phyloP scores from a whole-genome alignment of 768 basidiomycete species.

The Sporobolomyces pararoseus region DNA sequence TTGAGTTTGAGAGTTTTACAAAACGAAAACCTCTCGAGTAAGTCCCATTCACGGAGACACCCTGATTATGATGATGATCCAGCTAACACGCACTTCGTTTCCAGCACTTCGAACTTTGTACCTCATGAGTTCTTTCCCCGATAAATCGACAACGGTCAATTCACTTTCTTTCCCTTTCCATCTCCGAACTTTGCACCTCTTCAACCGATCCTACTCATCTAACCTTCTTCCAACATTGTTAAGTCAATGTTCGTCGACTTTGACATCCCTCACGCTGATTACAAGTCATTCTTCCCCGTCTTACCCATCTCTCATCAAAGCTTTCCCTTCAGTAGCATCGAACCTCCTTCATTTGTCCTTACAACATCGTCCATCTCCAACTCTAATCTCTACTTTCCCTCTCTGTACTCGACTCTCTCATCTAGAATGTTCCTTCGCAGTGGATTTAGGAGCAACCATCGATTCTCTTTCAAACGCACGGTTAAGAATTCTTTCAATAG shows the following conservation, averaged over 20 bases:
- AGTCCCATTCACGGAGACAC: too few relatives aligned
- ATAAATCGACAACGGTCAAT: slow-evolving; percentile 12
- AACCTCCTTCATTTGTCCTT: slow-evolving; percentile 22
- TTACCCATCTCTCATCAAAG: slow-evolving; percentile 13
- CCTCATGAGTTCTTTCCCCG: slow-evolving; percentile 28
- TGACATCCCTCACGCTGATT: slow-evolving; percentile 24
- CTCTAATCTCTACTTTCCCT: neutral
- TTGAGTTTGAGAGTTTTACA: slow-evolving; percentile 19
- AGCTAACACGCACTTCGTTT: too few relatives aligned
- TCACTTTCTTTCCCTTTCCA: slow-evolving; percentile 22
- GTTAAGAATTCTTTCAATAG: slow-evolving; percentile 9
- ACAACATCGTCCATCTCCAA: slow-evolving; percentile 25
- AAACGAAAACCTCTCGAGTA: slow-evolving; percentile 24
- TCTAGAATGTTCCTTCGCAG: slow-evolving; percentile 26
- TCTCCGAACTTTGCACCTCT: slow-evolving; percentile 20
- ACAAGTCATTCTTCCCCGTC: slow-evolving; percentile 10
- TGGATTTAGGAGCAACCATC: slow-evolving; percentile 13
- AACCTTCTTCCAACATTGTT: slow-evolving; percentile 14
- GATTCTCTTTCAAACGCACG: neutral
- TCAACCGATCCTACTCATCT: slow-evolving; percentile 20
- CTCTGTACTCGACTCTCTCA: neutral
- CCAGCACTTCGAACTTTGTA: slow-evolving; percentile 12
- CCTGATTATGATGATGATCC: too few relatives aligned
- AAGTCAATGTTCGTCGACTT: neutral
- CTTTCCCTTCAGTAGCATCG: slow-evolving; percentile 18